phyloP scores from a whole-genome alignment of 1,284 basidiomycete species.

The Wallemia mellicola region DNA sequence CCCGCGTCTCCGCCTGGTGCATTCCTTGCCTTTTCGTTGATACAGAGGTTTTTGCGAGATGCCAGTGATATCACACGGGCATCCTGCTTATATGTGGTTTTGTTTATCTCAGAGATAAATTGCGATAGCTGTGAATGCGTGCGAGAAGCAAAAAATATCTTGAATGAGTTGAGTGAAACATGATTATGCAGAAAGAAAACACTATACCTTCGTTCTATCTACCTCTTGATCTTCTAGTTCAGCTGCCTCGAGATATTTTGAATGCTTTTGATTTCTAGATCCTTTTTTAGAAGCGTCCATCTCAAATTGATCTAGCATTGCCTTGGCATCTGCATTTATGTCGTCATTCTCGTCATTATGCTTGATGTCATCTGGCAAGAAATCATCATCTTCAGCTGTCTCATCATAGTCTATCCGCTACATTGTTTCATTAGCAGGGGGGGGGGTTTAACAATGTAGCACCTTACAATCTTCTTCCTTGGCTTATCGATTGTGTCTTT shows the following conservation, averaged over 20 bases:
- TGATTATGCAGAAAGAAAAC: background rate
- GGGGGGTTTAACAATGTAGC: too few relatives aligned
- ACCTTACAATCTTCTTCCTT: conserved; percentile 7
- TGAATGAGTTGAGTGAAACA: conserved; percentile 1
- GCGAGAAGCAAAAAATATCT: conserved; percentile 70
- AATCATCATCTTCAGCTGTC: conserved; percentile 22
- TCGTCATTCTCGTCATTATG: conserved; percentile 20
- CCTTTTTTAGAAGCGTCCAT: conserved; percentile 4
- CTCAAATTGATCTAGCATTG: conserved; percentile 34
- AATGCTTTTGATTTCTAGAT: background rate
- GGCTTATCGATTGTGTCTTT: conserved; percentile 4
- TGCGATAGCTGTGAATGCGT: conserved; percentile 88
- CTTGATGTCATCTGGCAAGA: conserved; percentile 29
- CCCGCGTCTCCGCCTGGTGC: conserved; percentile 27
- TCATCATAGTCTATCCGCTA: conserved; percentile 1
- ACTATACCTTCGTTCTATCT: conserved; percentile 29
- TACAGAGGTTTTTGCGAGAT: conserved; percentile 76
- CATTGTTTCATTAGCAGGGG: too few relatives aligned
- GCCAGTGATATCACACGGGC: conserved; percentile 43
- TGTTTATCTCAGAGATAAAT: conserved; percentile 54
- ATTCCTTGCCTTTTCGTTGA: conserved; percentile 44
- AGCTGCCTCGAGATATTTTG: conserved; percentile 1
- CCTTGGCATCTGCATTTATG: conserved; percentile 44
- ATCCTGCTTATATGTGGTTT: conserved; percentile 18
- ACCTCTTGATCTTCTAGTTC: conserved; percentile 16